Base-by-base conservation (phyloP, 208 protist species). In the Leishmania tarentolae region DNA sequence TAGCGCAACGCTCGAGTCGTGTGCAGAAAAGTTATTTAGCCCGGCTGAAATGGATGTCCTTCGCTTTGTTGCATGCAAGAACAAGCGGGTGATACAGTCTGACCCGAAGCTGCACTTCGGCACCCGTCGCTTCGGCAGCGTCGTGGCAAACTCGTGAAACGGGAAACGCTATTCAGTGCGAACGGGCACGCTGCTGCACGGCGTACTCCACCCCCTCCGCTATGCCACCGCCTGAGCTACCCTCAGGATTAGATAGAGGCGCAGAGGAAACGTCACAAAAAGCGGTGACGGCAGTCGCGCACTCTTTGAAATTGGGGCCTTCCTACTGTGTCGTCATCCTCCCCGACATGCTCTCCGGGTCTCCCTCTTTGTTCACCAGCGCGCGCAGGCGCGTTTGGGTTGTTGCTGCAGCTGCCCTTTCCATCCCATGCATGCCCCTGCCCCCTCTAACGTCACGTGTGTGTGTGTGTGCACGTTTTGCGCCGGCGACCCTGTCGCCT, bases 81-180 rank as follows among this genome's bases (percentile, higher is more conserved):
- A 90, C 65, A 80, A 82, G 72, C 46, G 75, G 24, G 78, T 77
- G 15, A 68, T 83, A n/a, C 46, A 68, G 44, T 59, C 83, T 5
- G 90, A 96, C 80, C 91, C 91, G 2, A 73, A 56, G 42, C 69
- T 88, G 68, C 63, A 90, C 8, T 93, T 88, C 77, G 91, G 93
- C 35, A 82, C 92, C 28, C 73, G 93, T 24, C 86, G 86, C 75
- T 80, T 86, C 56, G 86, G 82, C 69, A 40, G 59, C 24, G 50
- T 17, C 47, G 7, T 46, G 46, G 31, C 50, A 35, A 56, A 42
- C 35, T 63, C 50, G 72, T 76, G 52, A 76, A 19, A 37, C 28
- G 35, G 44, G 44, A n/a, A 53, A 53, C 40, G n/a, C 68, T n/a
- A 24, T 21, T 9, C 68, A 21, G 13, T 19, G 35, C 5, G 42